Evolutionary conservation across 2,329 filamentous ascomycete genomes (phyloP).

Genomic region (Fusarium buharicum): DNA sequence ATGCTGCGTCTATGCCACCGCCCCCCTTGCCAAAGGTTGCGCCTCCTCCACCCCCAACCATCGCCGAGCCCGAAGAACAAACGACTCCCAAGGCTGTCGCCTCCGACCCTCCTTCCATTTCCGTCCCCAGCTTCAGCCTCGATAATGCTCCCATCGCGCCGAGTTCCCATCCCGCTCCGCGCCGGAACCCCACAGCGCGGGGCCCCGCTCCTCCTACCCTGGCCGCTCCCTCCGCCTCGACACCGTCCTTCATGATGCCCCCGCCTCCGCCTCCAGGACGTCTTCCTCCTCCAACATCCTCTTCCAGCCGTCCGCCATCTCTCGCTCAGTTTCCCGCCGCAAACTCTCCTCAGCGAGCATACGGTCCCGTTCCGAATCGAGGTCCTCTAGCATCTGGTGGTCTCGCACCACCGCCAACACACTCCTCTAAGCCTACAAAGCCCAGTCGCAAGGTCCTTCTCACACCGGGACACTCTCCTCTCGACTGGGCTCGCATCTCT

Average conservation of each 20-base stretch:
- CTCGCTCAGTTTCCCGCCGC: slow-evolving; percentile 60
- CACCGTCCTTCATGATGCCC: slow-evolving; percentile 46
- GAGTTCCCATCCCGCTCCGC: slow-evolving; percentile 29
- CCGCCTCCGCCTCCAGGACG: slow-evolving; percentile 41
- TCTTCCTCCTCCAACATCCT: slow-evolving; percentile 33
- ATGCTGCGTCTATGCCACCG: slow-evolving; percentile 52
- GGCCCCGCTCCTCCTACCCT: slow-evolving; percentile 22
- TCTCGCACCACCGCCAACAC: slow-evolving; percentile 67
- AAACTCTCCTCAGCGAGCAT: slow-evolving; percentile 63
- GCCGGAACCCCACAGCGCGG: slow-evolving; percentile 29
- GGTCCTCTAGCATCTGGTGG: slow-evolving; percentile 47
- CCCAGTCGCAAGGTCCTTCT: slow-evolving; percentile 79
- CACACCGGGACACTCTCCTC: slow-evolving; percentile 89
- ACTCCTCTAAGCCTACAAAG: slow-evolving; percentile 62
- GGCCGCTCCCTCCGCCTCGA: slow-evolving; percentile 17
- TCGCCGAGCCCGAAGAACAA: slow-evolving; percentile 52
- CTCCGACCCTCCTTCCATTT: slow-evolving; percentile 34
- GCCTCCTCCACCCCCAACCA: slow-evolving; percentile 35
- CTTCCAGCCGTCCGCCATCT: slow-evolving; percentile 46
- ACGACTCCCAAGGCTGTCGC: slow-evolving; percentile 63
- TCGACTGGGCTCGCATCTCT: slow-evolving; percentile 91
- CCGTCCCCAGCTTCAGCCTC: slow-evolving; percentile 61
- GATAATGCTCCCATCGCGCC: slow-evolving; percentile 47
- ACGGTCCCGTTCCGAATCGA: slow-evolving; percentile 56
- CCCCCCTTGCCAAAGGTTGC: slow-evolving; percentile 51